Evolutionary conservation across 1,139 yeast species (phyloP).

Genomic region (Taphrina wiesneri): DNA sequence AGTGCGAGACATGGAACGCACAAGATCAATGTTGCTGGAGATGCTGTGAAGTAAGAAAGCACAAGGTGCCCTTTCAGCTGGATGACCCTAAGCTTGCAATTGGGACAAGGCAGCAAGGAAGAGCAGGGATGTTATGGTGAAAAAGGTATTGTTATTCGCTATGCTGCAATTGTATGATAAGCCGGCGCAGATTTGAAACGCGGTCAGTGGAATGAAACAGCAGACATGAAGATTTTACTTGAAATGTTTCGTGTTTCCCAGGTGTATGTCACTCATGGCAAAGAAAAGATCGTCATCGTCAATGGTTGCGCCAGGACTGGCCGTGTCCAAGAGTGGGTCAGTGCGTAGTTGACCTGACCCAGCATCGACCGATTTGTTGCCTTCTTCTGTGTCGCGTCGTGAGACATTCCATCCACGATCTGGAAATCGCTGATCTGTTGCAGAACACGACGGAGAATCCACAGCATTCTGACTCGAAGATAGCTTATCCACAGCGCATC

Average conservation of each 20-base stretch:
- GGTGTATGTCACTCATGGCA: slow-evolving; percentile 35
- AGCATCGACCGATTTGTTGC: neutral
- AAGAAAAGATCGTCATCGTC: slow-evolving; percentile 35
- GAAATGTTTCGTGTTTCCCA: neutral
- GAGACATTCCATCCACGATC: neutral
- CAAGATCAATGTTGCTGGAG: too few relatives aligned
- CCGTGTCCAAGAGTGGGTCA: neutral
- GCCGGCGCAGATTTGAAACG: neutral
- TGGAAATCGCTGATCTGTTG: neutral
- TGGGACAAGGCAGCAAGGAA: too few relatives aligned
- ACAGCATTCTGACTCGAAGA: neutral
- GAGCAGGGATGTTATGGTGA: too few relatives aligned
- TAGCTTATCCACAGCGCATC: neutral
- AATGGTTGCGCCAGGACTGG: neutral
- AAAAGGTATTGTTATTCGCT: neutral
- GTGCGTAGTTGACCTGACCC: neutral
- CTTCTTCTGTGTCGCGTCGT: neutral
- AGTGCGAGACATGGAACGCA: too few relatives aligned
- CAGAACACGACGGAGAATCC: neutral
- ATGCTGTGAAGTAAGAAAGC: too few relatives aligned
- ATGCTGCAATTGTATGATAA: neutral
- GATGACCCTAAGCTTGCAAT: too few relatives aligned
- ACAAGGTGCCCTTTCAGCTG: too few relatives aligned
- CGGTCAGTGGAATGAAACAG: neutral
- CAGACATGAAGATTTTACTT: too few relatives aligned